Conservation (phyloP, 768 basidiomycete species). For the Russula sp. region DNA sequence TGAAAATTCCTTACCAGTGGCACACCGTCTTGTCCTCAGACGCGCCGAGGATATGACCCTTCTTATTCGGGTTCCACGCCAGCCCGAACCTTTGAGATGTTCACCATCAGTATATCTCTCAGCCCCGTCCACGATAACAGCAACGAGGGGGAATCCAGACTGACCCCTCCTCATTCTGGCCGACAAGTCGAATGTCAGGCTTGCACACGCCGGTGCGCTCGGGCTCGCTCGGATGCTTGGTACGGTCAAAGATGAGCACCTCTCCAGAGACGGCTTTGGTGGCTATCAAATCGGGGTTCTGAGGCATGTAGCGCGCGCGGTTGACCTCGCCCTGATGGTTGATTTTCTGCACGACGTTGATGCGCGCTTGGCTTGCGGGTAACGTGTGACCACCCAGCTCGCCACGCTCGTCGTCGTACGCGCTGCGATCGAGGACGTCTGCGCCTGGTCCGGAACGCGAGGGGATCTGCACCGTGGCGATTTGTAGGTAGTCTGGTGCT, state of each 20-base stretch:
- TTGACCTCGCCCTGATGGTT: slow-evolving; percentile 97
- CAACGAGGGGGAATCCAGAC: slow-evolving; percentile 34
- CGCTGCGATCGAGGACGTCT: slow-evolving; percentile 71
- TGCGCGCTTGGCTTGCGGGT: slow-evolving; percentile 69
- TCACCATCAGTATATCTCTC: slow-evolving; percentile 5
- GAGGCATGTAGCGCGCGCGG: slow-evolving; percentile 97
- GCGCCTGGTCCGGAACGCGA: slow-evolving; percentile 70
- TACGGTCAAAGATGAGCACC: slow-evolving; percentile 93
- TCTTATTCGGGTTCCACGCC: slow-evolving; percentile 83
- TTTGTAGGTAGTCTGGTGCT: slow-evolving; percentile 92
- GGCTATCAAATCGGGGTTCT: slow-evolving; percentile 95
- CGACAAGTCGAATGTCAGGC: slow-evolving; percentile 87
- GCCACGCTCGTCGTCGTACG: slow-evolving; percentile 90
- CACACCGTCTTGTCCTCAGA: slow-evolving; percentile 97
- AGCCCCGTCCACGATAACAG: background rate
- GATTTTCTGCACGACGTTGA: slow-evolving; percentile 90
- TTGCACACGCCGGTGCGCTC: slow-evolving; percentile 79
- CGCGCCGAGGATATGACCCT: slow-evolving; percentile 84
- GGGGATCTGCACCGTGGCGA: slow-evolving; percentile 91
- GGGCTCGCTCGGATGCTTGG: slow-evolving; percentile 93
- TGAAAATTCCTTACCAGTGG: slow-evolving; percentile 59
- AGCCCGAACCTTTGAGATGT: slow-evolving; percentile 70
- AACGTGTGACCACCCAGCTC: slow-evolving; percentile 93
- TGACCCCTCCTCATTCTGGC: slow-evolving; percentile 91
- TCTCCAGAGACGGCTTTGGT: slow-evolving; percentile 92